phyloP scores from a whole-genome alignment of 306 rosid species.

The Cucumis sativus region DNA sequence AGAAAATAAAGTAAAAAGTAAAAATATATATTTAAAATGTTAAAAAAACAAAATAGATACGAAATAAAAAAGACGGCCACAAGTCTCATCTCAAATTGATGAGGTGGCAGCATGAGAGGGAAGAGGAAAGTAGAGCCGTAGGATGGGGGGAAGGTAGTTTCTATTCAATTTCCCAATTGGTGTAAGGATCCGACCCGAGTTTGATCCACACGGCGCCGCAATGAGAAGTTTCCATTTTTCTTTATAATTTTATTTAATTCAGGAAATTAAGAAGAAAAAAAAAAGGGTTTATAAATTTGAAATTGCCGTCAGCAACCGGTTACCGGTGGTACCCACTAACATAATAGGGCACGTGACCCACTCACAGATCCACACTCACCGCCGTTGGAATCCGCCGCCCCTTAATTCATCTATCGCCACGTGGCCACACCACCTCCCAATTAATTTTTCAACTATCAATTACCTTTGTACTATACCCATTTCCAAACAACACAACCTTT shows the following conservation, averaged over 20 bases:
- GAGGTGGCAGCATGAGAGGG: neutral
- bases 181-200: neutral
- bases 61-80: too few relatives aligned
- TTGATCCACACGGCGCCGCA: constrained; percentile 5
- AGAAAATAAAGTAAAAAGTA: too few relatives aligned
- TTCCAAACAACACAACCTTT: too few relatives aligned
- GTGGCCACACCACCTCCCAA: neutral
- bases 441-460: neutral
- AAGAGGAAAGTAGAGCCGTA: neutral
- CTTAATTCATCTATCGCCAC: constrained; percentile 6
- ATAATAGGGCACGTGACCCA: neutral
- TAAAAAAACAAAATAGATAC: too few relatives aligned
- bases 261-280: too few relatives aligned
- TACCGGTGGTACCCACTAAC: neutral
- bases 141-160: neutral
- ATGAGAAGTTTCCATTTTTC: neutral
- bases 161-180: neutral
- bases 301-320: neutral
- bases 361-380: neutral
- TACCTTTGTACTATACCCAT: neutral
- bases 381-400: neutral
- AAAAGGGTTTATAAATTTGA: too few relatives aligned
- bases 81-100: neutral
- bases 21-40: too few relatives aligned
- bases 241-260: neutral